Base-by-base conservation (phyloP, 1,284 basidiomycete genomes). In the Marasmius sp. region DNA sequence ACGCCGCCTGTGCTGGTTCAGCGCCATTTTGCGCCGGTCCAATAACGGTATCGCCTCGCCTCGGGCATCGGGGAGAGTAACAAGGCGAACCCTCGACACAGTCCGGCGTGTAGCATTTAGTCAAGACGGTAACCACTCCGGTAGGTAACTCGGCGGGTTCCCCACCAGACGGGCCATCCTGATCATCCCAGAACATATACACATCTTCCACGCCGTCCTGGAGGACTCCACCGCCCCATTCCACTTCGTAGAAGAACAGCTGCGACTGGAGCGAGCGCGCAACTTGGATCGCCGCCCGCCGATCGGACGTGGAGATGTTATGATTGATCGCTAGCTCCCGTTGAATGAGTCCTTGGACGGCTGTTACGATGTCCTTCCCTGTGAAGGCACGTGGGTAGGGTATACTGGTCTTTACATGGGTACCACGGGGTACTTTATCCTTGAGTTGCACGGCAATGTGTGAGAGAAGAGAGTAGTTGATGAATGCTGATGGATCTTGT, bases 221-320 rank as follows among this genome's bases (percentile, higher is more conserved):
- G 51, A 98, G 77, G 1, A 89, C 82, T 27, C 88, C 87, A 61
- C 89, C 87, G 38, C 93, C 94, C 94, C 95, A 97, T 73, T 98
- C 96, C 7, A 98, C 96, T 72, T 99, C 97, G 72, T 97, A 94
- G 73, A 98, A 95, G 82, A 95, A 97, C 7, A 98, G 83, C 73
- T 97, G 93, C 64, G 86, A 89, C 69, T 98, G 95, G 36, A 99
- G 79, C 65, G 92, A 92, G 34, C 94, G 88, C 0, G 95, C 96
- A 12, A 97, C 88, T 67, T 89, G 86, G 11, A 98, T 79, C 1
- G 96, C 94, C 12, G 91, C 88, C 33, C 91, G 84, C 3, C 95
- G 83, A 69, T 95, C 93, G 60, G 81, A 83, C 0, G 84, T 84
- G 1, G 86, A 83, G 36, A 88, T 82, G 12, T 88, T 85, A 63